Evolutionary conservation across 805 yeast species (phyloP), one percentile per base, ranked within the genome.

Genomic region (Candida orba): DNA sequence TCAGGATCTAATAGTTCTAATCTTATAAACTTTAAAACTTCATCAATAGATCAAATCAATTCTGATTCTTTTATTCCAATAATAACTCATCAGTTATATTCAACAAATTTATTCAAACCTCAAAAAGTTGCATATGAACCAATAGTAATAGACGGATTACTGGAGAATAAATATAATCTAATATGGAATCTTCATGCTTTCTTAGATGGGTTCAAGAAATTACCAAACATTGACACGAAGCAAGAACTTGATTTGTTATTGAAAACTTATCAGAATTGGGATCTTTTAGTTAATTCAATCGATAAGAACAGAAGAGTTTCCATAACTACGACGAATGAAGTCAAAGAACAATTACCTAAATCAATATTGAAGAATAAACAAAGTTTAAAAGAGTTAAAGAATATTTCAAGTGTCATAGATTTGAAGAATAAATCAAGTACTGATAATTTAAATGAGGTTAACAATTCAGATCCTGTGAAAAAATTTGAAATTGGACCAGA

Each of bases 161-260:
- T 53, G 48, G 59, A 56, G 14, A 66, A 66, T 41, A 67, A 62
- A 41, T 68, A 65, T 43, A 67, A 68, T 42, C 45, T 69, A 36
- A 67, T 69, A 2, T 69, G 74, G 74, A 64, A 65, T 17, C 52
- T 69, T 2, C 72, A 68, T 47, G 72, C 67, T 17, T 63, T 63
- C 20, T 41, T 67, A 14, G 59, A 66, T 8, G 59, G 57, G 8
- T 66, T 63, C 47, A 58, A 62, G 31, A 53, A 45, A 10, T 41
- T 67, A 13, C 57, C 57, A 39, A 65, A 65, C 43, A 47, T 68
- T 12, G 63, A 67, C 1, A 45, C 52, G 1, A 54, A 52, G 7
- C 29, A 44, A 4, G 32, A 44, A 6, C 45, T 53, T 15, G 34
- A 41, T 18, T 10, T 10, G 6, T 40, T 52, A 15, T 23, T 51